Conservation (phyloP, 1,284 basidiomycete genomes). For the Rhizopogon parksii region DNA sequence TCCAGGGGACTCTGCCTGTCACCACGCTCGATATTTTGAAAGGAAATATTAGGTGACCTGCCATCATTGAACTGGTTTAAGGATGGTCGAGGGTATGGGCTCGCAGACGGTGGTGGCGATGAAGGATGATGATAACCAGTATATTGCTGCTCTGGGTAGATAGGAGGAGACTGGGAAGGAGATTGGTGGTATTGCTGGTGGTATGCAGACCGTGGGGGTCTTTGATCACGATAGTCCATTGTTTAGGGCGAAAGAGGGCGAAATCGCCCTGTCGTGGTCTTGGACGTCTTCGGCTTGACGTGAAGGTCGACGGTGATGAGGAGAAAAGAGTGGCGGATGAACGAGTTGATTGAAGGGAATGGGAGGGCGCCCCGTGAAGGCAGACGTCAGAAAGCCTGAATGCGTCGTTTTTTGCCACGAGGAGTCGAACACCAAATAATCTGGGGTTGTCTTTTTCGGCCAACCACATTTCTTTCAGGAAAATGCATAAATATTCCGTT, state of each 20-base stretch:
- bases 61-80: conserved; percentile 12
- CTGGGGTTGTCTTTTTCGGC: background rate
- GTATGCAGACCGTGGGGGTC: conserved; percentile 33
- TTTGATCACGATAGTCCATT: conserved; percentile 43
- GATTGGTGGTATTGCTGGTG: conserved; percentile 25
- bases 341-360: conserved; percentile 4
- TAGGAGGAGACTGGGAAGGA: conserved; percentile 14
- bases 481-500: background rate
- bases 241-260: background rate
- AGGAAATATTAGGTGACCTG: conserved; percentile 44
- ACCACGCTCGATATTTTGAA: conserved; percentile 60
- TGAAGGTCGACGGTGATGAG: background rate
- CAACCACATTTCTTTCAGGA: background rate
- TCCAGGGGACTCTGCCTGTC: conserved; percentile 55
- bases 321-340: conserved; percentile 11
- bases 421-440: background rate
- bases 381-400: background rate
- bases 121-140: conserved; percentile 12
- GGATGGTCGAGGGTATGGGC: conserved; percentile 20
- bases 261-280: conserved; percentile 2
- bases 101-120: conserved; percentile 15
- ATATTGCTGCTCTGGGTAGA: conserved; percentile 26
- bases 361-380: background rate
- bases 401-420: conserved; percentile 2
- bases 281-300: background rate